Evolutionary conservation across 2,329 filamentous ascomycete species (phyloP), one percentile per base, ranked within the genome.

Genomic region (Chalaropsis thielavioides): DNA sequence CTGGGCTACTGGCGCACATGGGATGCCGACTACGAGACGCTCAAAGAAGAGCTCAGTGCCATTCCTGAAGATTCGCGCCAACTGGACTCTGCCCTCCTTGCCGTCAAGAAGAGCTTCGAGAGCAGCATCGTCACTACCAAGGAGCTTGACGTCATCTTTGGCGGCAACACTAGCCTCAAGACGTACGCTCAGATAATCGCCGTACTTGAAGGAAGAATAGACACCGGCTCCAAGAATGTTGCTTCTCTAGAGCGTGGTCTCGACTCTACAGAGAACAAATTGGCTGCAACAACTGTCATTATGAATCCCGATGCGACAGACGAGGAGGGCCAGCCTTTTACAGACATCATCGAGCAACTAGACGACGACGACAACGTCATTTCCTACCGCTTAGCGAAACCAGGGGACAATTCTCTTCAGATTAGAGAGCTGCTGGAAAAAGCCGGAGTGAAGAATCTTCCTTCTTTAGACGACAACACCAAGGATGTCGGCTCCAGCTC

Each of bases 361-460:
- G 94, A 97, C 71, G 92, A 96, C 8, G 83, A 95, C 11, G 94
- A 86, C 65, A 94, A 95, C 71, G 82, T 97, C 3, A 75, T 96
- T 61, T 88, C 83, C 0, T 84, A 81, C 69, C 82, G 78, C 64
- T 76, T 87, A 38, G 83, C 84, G 44, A 82, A 77, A n/a, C 87
- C 90, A 0, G 87, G 86, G 6, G 83, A 87, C 63, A 77, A 81
- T 15, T 82, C 88, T 19, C 78, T 84, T 8, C 82, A 88, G 69
- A 78, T 96, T 3, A 73, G 88, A 17, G 85, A 92, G 62, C 83
- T 85, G 0, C 75, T 96, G 65, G 80, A 86, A 70, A 92, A 92
- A 73, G 89, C 85, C n/a, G 90, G 90, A 1, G 77, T 89, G 10
- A 76, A 81, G 43, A 24, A 56, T 41, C 63, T 64, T 35, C 62